phyloP scores from a whole-genome alignment of 495 filamentous ascomycete genomes.

The Terfezia boudieri region DNA sequence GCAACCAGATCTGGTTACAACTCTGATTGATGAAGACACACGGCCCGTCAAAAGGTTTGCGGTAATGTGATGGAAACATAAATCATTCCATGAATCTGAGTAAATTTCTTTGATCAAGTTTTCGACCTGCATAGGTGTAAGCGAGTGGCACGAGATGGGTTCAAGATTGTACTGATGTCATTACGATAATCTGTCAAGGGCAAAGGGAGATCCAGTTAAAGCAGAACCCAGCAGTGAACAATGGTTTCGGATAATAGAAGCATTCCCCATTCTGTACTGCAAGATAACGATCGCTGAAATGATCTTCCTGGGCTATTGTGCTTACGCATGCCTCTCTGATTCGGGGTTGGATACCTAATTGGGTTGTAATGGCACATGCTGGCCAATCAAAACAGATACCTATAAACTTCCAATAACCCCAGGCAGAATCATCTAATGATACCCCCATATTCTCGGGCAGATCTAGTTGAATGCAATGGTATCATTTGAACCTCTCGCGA shows the following conservation, averaged over 20 bases:
- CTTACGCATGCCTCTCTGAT: background rate
- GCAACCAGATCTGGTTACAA: background rate
- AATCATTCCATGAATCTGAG: slow-evolving; percentile 9
- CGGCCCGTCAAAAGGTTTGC: slow-evolving; percentile 16
- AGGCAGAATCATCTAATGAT: background rate
- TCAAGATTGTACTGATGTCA: slow-evolving; percentile 10
- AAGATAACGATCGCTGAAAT: background rate
- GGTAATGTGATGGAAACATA: slow-evolving; percentile 16
- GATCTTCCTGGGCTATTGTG: background rate
- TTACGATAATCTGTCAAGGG: background rate
- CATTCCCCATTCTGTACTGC: slow-evolving; percentile 8
- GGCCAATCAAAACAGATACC: background rate
- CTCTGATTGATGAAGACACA: slow-evolving; percentile 14
- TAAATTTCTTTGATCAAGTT: background rate
- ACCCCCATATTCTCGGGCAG: background rate
- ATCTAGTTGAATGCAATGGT: no score
- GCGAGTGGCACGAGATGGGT: slow-evolving; percentile 3
- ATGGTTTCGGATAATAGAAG: slow-evolving; percentile 13
- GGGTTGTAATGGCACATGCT: background rate
- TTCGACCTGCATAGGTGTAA: no score
- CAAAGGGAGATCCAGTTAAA: background rate
- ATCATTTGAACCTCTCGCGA: no score
- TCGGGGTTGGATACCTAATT: background rate
- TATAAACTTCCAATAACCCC: background rate
- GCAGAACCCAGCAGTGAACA: slow-evolving; percentile 4